Evolutionary conservation across 2,329 filamentous ascomycete species (phyloP).

Genomic region (Alternaria tenuissima): DNA sequence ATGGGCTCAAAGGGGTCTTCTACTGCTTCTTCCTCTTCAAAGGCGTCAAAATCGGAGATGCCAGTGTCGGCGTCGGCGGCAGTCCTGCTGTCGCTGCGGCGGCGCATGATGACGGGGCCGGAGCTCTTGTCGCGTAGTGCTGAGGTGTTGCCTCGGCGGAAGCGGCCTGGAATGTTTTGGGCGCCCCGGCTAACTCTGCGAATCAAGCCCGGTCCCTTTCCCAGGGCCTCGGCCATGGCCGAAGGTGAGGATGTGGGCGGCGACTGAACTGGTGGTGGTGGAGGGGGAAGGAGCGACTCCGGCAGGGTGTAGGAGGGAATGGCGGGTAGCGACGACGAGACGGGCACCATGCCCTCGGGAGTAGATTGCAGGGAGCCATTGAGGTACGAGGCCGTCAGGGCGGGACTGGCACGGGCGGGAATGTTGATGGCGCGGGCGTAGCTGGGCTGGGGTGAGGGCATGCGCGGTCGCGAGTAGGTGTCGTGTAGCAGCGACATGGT

Average conservation of each 20-base stretch:
- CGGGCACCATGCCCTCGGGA: constrained; percentile 68
- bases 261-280: constrained; percentile 50
- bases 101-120: constrained; percentile 85
- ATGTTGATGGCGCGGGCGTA: constrained; percentile 48
- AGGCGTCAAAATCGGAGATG: constrained; percentile 59
- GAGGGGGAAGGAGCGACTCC: constrained; percentile 69
- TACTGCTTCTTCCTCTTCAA: constrained; percentile 60
- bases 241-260: constrained; percentile 55
- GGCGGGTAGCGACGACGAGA: constrained; percentile 57
- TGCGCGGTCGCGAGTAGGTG: constrained; percentile 38
- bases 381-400: constrained; percentile 50
- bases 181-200: constrained; percentile 85
- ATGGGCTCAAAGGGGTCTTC: constrained; percentile 54
- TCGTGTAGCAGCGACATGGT: constrained; percentile 42
- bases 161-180: constrained; percentile 71
- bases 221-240: constrained; percentile 70
- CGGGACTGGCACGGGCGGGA: constrained; percentile 52
- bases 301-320: constrained; percentile 71
- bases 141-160: constrained; percentile 79
- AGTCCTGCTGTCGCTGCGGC: constrained; percentile 88
- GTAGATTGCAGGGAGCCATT: constrained; percentile 73
- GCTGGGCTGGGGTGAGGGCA: constrained; percentile 46
- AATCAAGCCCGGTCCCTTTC: constrained; percentile 74
- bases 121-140: constrained; percentile 83
- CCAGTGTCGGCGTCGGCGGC: constrained; percentile 61